These are phyloP conservation scores for Saccharomyces hybrid DNA, from an alignment of 1,139 yeast genomes.

Conservation along the genomic window DNA sequence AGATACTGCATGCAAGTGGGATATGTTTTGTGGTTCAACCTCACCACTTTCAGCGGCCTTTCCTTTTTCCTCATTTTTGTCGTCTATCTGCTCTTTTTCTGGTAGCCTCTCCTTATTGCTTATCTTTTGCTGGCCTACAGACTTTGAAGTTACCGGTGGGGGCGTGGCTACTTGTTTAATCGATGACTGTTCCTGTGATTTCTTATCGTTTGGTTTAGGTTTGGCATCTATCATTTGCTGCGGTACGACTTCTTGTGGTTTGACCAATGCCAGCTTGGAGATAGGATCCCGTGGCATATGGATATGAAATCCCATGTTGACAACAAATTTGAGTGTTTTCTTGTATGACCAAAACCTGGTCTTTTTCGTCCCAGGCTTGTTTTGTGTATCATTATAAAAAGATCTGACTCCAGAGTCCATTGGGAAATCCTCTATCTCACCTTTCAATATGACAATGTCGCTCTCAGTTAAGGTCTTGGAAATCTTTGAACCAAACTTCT, in stretches of 20 bases:
- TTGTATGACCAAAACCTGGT: slow-evolving; percentile 16
- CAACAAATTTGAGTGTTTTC: slow-evolving; percentile 13
- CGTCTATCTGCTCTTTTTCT: no score
- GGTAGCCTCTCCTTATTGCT: no score
- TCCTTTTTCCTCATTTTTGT: no score
- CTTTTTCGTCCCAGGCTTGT: slow-evolving; percentile 4
- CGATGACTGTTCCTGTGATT: background rate
- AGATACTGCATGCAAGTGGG: background rate
- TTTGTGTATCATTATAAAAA: background rate
- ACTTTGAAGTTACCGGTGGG: background rate
- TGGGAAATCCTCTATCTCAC: slow-evolving; percentile 2
- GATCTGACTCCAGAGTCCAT: background rate
- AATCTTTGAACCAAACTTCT: slow-evolving; percentile 1
- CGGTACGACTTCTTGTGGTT: background rate
- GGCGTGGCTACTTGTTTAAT: background rate
- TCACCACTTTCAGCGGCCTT: no score
- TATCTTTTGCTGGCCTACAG: no score
- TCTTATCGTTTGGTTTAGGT: background rate
- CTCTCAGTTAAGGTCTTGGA: background rate
- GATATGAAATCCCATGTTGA: slow-evolving; percentile 9
- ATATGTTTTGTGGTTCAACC: no score
- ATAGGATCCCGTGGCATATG: background rate
- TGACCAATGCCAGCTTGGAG: background rate
- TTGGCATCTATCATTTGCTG: background rate
- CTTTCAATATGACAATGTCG: slow-evolving; percentile 6